Percentiles rank a stretch among this genome's conserved stretches.
Conservation (phyloP, 371 early-diverging fungal genomes). For the Dichotomocladium elegans region DNA sequence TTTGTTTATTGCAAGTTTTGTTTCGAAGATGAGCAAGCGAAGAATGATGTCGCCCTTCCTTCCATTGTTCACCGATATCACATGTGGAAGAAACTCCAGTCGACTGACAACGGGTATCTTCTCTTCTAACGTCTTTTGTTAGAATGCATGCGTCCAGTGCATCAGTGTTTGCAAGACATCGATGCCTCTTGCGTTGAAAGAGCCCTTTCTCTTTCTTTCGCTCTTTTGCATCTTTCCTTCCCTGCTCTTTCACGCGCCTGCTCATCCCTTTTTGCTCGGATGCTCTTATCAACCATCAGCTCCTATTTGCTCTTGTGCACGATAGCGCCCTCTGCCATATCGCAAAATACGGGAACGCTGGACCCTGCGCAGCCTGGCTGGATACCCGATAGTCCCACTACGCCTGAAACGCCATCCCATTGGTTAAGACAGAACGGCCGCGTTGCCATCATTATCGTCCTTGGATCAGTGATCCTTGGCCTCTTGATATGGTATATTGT, state of each 20-base stretch:
- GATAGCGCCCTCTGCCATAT: too few relatives aligned
- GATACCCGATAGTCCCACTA: too few relatives aligned
- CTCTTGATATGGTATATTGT: conserved; percentile 15
- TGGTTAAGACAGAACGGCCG: conserved; percentile 18
- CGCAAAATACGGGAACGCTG: too few relatives aligned
- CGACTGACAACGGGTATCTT: background rate
- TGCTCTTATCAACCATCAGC: too few relatives aligned
- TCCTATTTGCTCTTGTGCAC: too few relatives aligned
- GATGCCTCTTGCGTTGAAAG: background rate
- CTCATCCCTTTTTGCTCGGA: too few relatives aligned
- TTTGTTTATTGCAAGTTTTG: too few relatives aligned
- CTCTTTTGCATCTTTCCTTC: background rate
- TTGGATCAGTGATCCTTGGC: conserved; percentile 8
- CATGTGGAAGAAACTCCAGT: background rate
- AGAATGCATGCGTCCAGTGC: background rate
- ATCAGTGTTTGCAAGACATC: background rate
- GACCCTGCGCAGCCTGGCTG: too few relatives aligned
- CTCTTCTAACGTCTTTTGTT: background rate
- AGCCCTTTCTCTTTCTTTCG: background rate
- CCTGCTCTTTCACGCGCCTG: background rate
- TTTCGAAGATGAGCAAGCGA: too few relatives aligned
- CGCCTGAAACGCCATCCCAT: too few relatives aligned
- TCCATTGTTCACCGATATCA: background rate
- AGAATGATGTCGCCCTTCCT: too few relatives aligned
- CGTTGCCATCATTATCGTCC: conserved; percentile 19